phyloP scores from a whole-genome alignment of 2,329 filamentous ascomycete species.

The Microdochium nivale region DNA sequence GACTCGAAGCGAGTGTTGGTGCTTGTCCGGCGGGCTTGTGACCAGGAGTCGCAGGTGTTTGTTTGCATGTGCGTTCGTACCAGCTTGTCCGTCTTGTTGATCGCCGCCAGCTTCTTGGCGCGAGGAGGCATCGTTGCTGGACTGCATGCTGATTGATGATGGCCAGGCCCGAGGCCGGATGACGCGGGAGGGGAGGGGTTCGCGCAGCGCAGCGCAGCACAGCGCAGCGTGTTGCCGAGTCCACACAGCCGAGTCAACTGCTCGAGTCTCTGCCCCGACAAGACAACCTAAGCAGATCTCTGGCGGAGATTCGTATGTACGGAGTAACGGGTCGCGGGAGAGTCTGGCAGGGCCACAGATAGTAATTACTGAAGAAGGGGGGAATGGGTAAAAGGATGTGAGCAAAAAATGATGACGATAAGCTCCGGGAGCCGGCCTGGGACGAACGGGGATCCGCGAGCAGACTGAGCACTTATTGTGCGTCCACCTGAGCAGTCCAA shows the following conservation, averaged over 20 bases:
- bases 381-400: not conserved
- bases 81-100: not conserved
- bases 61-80: not conserved
- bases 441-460: not conserved
- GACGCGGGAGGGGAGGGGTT: not conserved
- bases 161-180: not conserved
- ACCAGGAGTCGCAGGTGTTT: not conserved
- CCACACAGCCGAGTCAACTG: too few relatives aligned
- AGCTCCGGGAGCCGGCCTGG: not conserved
- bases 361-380: not conserved
- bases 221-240: too few relatives aligned
- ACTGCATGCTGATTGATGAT: not conserved
- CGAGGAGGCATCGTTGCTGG: not conserved
- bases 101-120: not conserved
- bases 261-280: too few relatives aligned
- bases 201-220: too few relatives aligned
- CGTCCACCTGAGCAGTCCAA: not conserved
- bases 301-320: too few relatives aligned
- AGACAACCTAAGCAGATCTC: too few relatives aligned
- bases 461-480: not conserved
- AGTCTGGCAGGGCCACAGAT: not conserved
- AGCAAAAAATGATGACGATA: slow-evolving; percentile 1
- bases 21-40: too few relatives aligned
- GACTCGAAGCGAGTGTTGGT: too few relatives aligned
- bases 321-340: not conserved